Percentiles rank a stretch among this genome's conserved stretches.
These are phyloP conservation scores for Aspergillus ruber DNA, from an alignment of 2,329 filamentous ascomycete genomes.

Conservation along the genomic window DNA sequence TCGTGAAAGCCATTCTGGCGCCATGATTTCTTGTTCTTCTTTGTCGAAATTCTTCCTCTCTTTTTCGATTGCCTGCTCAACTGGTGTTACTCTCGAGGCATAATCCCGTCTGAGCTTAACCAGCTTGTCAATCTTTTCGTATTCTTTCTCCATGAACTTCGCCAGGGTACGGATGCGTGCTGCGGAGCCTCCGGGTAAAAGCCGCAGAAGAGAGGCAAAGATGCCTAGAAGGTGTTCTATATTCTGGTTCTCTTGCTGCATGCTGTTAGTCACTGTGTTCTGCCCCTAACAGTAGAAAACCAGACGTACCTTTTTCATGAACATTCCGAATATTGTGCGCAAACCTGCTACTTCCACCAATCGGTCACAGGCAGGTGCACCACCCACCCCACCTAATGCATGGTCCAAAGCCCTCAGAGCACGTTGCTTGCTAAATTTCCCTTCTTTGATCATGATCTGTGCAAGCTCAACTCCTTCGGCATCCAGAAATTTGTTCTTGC, in stretches of 20 bases:
- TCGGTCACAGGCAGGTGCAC: slow-evolving; percentile 61
- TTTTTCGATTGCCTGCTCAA: slow-evolving; percentile 57
- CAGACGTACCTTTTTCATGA: slow-evolving; percentile 63
- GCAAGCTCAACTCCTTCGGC: slow-evolving; percentile 88
- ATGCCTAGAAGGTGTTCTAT: slow-evolving; percentile 79
- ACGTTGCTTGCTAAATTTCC: slow-evolving; percentile 71
- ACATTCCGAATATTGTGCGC: slow-evolving; percentile 76
- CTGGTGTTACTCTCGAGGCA: slow-evolving; percentile 52
- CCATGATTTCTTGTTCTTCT: slow-evolving; percentile 56
- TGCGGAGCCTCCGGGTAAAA: slow-evolving; percentile 69
- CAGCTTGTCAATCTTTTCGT: slow-evolving; percentile 72
- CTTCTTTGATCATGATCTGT: slow-evolving; percentile 85
- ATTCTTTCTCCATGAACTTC: slow-evolving; percentile 94
- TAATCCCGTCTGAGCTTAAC: slow-evolving; percentile 67
- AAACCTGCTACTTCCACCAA: slow-evolving; percentile 79
- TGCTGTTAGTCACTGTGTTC: slow-evolving; percentile 10
- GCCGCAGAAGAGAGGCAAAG: slow-evolving; percentile 73
- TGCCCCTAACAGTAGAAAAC: not conserved
- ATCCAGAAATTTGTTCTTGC: slow-evolving; percentile 76
- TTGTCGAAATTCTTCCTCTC: slow-evolving; percentile 51
- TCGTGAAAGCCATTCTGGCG: slow-evolving; percentile 65
- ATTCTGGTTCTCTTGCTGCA: slow-evolving; percentile 55
- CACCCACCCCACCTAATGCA: slow-evolving; percentile 56
- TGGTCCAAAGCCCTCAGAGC: slow-evolving; percentile 81
- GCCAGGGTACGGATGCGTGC: slow-evolving; percentile 76